Conservation (phyloP, 768 basidiomycete genomes). For the Termitomyces sp. region DNA sequence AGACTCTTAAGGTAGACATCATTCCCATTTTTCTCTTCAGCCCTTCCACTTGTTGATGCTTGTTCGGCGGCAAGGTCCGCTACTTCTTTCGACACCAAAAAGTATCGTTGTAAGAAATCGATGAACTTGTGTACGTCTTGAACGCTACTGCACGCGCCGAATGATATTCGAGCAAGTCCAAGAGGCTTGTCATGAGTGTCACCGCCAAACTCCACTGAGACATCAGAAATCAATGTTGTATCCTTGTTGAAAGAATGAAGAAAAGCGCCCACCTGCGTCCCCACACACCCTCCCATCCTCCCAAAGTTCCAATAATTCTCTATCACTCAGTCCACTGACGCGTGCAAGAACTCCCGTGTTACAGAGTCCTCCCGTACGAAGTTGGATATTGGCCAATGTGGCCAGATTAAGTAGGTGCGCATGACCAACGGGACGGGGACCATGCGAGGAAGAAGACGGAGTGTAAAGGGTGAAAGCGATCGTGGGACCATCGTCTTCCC, state of each 20-base stretch:
- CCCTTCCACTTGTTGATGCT: no score
- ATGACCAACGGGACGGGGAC: slow-evolving; percentile 6
- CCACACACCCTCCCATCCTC: slow-evolving; percentile 13
- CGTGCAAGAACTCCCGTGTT: slow-evolving; percentile 14
- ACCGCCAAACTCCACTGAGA: slow-evolving; percentile 14
- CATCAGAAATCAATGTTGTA: neutral
- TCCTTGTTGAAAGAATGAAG: no score
- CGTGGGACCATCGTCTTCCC: slow-evolving; percentile 14
- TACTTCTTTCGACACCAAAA: slow-evolving; percentile 7
- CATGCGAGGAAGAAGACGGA: slow-evolving; percentile 1
- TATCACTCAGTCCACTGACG: slow-evolving; percentile 7
- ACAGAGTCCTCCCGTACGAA: slow-evolving; percentile 13
- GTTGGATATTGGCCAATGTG: slow-evolving; percentile 12
- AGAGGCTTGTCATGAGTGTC: slow-evolving; percentile 4
- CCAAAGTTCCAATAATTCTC: slow-evolving; percentile 9
- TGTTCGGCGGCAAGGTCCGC: neutral
- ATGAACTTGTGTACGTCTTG: slow-evolving; percentile 10
- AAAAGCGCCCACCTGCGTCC: slow-evolving; percentile 7
- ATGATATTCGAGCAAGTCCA: slow-evolving; percentile 12
- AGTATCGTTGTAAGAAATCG: slow-evolving; percentile 7
- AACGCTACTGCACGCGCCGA: slow-evolving; percentile 11
- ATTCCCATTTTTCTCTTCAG: neutral
- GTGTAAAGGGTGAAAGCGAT: slow-evolving; percentile 13
- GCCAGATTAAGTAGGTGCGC: slow-evolving; percentile 9
- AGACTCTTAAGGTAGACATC: slow-evolving; percentile 8